These are phyloP conservation scores for Mycena rosella DNA, from an alignment of 768 basidiomycete species.

Conservation along the genomic window DNA sequence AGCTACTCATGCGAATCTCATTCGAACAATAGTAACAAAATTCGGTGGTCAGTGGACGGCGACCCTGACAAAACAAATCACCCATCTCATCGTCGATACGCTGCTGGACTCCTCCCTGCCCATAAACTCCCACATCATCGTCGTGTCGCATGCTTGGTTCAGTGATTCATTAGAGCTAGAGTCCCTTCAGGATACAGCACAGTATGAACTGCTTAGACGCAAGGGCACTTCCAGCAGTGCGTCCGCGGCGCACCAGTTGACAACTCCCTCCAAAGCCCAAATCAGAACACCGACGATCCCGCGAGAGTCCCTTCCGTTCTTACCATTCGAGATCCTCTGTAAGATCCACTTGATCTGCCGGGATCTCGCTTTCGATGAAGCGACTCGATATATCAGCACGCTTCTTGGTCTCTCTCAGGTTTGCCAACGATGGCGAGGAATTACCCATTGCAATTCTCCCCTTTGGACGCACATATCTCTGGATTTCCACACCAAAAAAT, in stretches of 20 bases:
- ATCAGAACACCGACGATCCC: too few species aligned
- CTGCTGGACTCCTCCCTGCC: neutral
- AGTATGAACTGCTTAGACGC: neutral
- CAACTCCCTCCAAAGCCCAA: too few species aligned
- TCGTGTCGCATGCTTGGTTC: neutral
- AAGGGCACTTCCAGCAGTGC: too few species aligned
- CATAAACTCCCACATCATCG: neutral
- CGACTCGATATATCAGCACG: neutral
- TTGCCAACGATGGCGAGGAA: slow-evolving; percentile 1
- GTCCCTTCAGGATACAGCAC: neutral
- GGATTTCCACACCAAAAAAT: slow-evolving; percentile 1
- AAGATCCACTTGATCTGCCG: neutral
- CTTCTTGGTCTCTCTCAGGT: slow-evolving; percentile 9
- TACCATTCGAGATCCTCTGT: slow-evolving; percentile 11
- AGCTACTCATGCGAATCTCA: neutral
- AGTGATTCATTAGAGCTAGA: neutral
- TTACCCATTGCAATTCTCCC: neutral
- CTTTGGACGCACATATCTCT: slow-evolving; percentile 10
- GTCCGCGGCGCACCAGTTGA: too few species aligned
- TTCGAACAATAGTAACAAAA: neutral
- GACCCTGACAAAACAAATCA: neutral
- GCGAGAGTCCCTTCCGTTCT: neutral
- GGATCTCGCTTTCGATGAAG: neutral
- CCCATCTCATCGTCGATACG: slow-evolving; percentile 1
- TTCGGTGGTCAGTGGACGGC: slow-evolving; percentile 3